Conservation (phyloP, 495 filamentous ascomycete genomes). For the Terfezia boudieri region DNA sequence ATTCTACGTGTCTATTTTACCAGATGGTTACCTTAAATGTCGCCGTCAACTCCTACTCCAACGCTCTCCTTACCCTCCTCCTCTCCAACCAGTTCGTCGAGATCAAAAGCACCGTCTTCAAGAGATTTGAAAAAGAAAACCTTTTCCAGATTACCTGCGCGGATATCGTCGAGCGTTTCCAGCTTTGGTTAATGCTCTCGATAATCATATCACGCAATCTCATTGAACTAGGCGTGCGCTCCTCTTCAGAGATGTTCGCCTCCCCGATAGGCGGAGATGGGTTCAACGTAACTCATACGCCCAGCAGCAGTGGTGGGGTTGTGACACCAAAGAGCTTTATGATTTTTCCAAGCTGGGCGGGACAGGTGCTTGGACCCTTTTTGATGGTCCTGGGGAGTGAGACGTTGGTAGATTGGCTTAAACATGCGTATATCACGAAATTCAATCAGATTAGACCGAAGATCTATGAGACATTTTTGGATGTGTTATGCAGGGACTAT, state of each 20-base stretch:
- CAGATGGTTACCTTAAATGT: slow-evolving; percentile 96
- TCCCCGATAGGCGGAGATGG: slow-evolving; percentile 18
- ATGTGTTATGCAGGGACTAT: slow-evolving; percentile 90
- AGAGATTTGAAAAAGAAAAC: slow-evolving; percentile 94
- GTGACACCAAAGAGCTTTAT: slow-evolving; percentile 63
- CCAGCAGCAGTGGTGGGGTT: slow-evolving; percentile 19
- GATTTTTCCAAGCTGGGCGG: slow-evolving; percentile 66
- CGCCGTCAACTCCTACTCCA: slow-evolving; percentile 95
- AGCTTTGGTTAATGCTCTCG: slow-evolving; percentile 87
- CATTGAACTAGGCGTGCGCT: slow-evolving; percentile 62
- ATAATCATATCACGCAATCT: slow-evolving; percentile 93
- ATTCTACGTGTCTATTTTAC: slow-evolving; percentile 76
- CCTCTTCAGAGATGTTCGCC: slow-evolving; percentile 27
- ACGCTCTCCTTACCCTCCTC: slow-evolving; percentile 74
- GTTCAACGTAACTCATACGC: slow-evolving; percentile 7
- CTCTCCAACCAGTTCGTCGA: slow-evolving; percentile 95
- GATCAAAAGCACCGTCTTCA: slow-evolving; percentile 94
- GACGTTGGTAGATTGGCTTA: slow-evolving; percentile 93
- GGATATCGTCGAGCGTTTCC: slow-evolving; percentile 91
- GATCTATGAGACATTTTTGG: slow-evolving; percentile 71
- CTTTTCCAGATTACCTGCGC: slow-evolving; percentile 90
- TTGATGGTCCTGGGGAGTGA: slow-evolving; percentile 82
- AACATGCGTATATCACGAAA: slow-evolving; percentile 92
- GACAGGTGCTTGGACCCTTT: slow-evolving; percentile 77
- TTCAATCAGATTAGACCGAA: slow-evolving; percentile 90